These are phyloP conservation scores for Umbelopsis ramanniana DNA, from an alignment of 192 early-diverging fungal species.

Conservation along the genomic window DNA sequence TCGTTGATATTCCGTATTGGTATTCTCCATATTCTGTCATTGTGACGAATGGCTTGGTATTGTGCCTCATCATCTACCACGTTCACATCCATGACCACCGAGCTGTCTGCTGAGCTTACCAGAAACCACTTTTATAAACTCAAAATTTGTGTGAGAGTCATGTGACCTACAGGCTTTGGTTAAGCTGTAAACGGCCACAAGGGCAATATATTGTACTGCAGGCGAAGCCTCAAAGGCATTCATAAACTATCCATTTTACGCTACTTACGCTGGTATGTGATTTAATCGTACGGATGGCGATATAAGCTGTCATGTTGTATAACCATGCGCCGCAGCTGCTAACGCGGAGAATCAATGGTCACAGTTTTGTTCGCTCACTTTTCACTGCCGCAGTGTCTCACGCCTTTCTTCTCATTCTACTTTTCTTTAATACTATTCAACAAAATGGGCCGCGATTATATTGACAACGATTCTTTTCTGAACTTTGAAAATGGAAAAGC, in stretches of 20 bases:
- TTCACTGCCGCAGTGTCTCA: not conserved
- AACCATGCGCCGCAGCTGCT: too few relatives aligned
- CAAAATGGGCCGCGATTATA: not conserved
- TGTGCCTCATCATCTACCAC: slow-evolving; percentile 8
- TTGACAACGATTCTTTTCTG: not conserved
- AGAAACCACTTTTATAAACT: not conserved
- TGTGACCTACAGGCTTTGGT: not conserved
- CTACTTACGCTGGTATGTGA: too few relatives aligned
- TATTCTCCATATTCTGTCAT: slow-evolving; percentile 25
- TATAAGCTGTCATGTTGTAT: too few relatives aligned
- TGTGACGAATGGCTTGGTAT: slow-evolving; percentile 29
- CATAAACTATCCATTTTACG: too few relatives aligned
- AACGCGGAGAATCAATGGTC: too few relatives aligned
- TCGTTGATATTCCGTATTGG: slow-evolving; percentile 27
- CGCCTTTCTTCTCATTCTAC: not conserved
- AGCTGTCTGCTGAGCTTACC: not conserved
- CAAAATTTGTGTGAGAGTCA: not conserved
- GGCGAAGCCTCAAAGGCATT: too few relatives aligned
- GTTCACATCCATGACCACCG: not conserved
- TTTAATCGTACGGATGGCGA: too few relatives aligned
- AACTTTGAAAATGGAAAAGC: slow-evolving; percentile 1
- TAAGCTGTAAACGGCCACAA: too few relatives aligned
- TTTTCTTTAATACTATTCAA: not conserved
- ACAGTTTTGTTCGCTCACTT: not conserved
- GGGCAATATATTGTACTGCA: too few relatives aligned